Base-by-base conservation (phyloP, 495 filamentous ascomycete genomes). In the Penicillium riverlandense region DNA sequence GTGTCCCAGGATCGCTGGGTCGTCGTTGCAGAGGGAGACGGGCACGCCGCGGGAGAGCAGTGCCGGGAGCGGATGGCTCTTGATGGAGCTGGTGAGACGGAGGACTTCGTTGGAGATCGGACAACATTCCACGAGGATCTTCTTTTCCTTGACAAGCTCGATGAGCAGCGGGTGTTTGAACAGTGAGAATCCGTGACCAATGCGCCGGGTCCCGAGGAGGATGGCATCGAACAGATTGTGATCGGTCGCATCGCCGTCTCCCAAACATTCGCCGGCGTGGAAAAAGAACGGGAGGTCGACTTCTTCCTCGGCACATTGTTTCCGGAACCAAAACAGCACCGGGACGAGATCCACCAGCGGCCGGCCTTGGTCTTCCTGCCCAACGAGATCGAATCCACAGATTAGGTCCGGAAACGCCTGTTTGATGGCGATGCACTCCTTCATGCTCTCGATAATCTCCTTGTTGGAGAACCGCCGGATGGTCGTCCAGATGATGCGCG, bases 221-320 rank as follows among this genome's bases (percentile, higher is more conserved):
- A 97, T 73, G 0, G 88, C 89, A 61, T 96, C 90, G 62, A 90
- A 95, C 2, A 96, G 76, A 54, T 96, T 95, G 48, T 86, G 71
- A 47, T 96, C 89, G 0, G 83, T 79, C 15, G 67, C 70, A 52
- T 78, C 82, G 11, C 86, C 89, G 50, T 90, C 83, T 11, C 87
- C 86, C 0, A 90, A 76, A 33, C 75, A 83, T 59, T 95, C 89
- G 28, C 90, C 92, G 2, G 90, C 92, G 54, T 95, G 90, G 62
- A 98, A 90, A 70, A 91, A 92, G 66, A 95, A 94, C 3, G 92
- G 92, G n/a, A 98, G 83, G 15, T 92, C 79, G 28, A 95, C 74
- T 7, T 74, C 80, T 57, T 88, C 82, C 54, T 86, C 77, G 9
- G 76, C 75, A 58, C 90, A 96, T 40, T 78, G 76, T 55, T 91